These are phyloP conservation scores for Darksidea phi DNA, from an alignment of 495 filamentous ascomycete genomes.

Conservation along the genomic window DNA sequence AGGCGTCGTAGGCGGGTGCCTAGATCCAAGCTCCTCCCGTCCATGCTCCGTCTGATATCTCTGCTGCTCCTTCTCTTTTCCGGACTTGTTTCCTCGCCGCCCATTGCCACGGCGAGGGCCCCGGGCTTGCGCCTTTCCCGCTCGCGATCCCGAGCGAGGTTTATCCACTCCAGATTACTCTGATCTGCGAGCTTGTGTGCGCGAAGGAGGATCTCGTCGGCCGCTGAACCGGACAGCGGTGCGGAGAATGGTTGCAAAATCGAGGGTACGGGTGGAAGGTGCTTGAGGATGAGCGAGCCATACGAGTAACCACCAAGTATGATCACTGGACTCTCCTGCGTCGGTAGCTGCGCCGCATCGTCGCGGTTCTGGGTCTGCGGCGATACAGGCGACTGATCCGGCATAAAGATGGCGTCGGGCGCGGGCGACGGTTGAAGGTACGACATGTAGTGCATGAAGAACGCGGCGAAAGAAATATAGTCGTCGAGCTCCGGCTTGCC, in stretches of 20 bases:
- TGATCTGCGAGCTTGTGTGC: conserved; percentile 62
- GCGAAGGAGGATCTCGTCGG: conserved; percentile 64
- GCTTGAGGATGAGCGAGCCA: conserved; percentile 74
- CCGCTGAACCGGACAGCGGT: conserved; percentile 51
- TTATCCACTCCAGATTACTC: conserved; percentile 46
- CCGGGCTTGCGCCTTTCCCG: conserved; percentile 18
- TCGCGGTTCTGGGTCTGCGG: not conserved
- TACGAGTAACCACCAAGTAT: conserved; percentile 88
- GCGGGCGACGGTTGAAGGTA: conserved; percentile 29
- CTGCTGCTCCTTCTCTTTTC: conserved; percentile 34
- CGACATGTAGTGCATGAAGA: conserved; percentile 70
- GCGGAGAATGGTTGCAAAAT: conserved; percentile 60
- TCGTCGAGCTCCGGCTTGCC: conserved; percentile 75
- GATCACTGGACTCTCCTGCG: conserved; percentile 14
- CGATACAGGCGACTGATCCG: conserved; percentile 8
- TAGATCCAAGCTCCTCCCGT: conserved; percentile 37
- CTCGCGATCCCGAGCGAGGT: conserved; percentile 31
- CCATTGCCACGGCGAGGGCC: conserved; percentile 32
- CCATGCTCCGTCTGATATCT: conserved; percentile 36
- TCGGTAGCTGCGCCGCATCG: too few species aligned
- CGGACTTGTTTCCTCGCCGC: conserved; percentile 42
- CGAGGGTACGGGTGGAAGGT: conserved; percentile 60
- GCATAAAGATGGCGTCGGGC: conserved; percentile 8
- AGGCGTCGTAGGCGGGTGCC: conserved; percentile 28
- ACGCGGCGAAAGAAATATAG: conserved; percentile 75